Evolutionary conservation across 176 grass and related monocot genomes (phyloP).

Genomic region (Bonia amplexicaulis): DNA sequence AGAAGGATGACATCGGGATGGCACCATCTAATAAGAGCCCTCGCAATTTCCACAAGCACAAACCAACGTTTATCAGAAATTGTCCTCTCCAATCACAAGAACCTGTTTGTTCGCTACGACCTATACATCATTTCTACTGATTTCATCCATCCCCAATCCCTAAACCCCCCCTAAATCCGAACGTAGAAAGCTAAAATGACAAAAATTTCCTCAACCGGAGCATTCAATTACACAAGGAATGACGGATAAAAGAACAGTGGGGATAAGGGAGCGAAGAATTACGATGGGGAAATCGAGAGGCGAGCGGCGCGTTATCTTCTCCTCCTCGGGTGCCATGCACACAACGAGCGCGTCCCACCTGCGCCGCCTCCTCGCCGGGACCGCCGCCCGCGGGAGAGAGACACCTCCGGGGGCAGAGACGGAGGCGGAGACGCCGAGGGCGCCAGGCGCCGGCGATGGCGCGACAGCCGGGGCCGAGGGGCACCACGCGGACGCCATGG

Average conservation of each 20-base stretch:
- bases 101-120: too few relatives aligned
- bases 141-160: not conserved
- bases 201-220: not conserved
- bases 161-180: not conserved
- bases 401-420: constrained; percentile 1
- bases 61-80: not conserved
- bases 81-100: not conserved
- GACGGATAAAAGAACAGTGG: not conserved
- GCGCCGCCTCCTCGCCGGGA: not conserved
- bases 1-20: not conserved
- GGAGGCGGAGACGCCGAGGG: not conserved
- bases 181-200: not conserved
- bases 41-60: not conserved
- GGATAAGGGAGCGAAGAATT: not conserved
- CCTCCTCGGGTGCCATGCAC: constrained; percentile 63
- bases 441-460: constrained; percentile 8
- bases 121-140: not conserved
- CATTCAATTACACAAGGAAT: not conserved
- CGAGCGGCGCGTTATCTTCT: constrained; percentile 79
- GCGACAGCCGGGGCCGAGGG: constrained; percentile 27
- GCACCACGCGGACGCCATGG: constrained; percentile 59
- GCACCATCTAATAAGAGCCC: not conserved
- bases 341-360: constrained; percentile 43
- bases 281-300: constrained; percentile 90
- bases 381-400: not conserved